Evolutionary conservation across 306 rosid genomes (phyloP).

Genomic region (Trifolium subterraneum): DNA sequence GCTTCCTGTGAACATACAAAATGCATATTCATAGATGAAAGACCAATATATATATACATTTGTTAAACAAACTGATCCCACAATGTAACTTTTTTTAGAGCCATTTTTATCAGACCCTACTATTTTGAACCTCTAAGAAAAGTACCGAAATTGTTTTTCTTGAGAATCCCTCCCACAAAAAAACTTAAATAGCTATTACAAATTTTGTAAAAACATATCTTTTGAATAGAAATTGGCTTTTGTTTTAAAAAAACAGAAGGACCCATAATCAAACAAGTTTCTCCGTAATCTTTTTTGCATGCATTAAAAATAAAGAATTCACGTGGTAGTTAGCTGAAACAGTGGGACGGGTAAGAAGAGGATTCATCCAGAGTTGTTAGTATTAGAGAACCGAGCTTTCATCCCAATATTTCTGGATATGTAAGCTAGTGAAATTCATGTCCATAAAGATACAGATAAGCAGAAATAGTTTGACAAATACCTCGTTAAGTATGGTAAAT

Average conservation of each 20-base stretch:
- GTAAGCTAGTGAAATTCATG: slow-evolving; percentile 27
- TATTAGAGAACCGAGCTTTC: slow-evolving; percentile 6
- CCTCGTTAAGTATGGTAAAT: slow-evolving; percentile 84
- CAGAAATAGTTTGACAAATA: slow-evolving; percentile 37
- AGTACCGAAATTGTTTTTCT: background rate
- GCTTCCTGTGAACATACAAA: slow-evolving; percentile 74
- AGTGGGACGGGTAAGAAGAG: slow-evolving; percentile 4
- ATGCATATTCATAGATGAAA: slow-evolving; percentile 14
- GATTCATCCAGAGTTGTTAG: slow-evolving; percentile 2
- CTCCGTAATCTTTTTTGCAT: slow-evolving; percentile 11
- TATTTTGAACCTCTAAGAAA: slow-evolving; percentile 19
- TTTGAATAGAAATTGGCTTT: background rate
- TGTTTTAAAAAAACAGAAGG: background rate
- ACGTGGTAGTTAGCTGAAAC: slow-evolving; percentile 3
- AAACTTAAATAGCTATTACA: background rate
- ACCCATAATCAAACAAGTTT: background rate
- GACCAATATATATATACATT: background rate
- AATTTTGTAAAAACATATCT: background rate
- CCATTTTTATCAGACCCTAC: background rate
- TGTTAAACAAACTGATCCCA: background rate
- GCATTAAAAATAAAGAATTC: background rate
- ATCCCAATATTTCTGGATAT: slow-evolving; percentile 26
- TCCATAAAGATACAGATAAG: slow-evolving; percentile 13
- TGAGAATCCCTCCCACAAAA: background rate
- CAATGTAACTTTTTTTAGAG: background rate